A percentile compares a stretch with the other conserved stretches of the same genome.
phyloP scores from a whole-genome alignment of 169 alveolate species.

The Toxoplasma gondii region DNA sequence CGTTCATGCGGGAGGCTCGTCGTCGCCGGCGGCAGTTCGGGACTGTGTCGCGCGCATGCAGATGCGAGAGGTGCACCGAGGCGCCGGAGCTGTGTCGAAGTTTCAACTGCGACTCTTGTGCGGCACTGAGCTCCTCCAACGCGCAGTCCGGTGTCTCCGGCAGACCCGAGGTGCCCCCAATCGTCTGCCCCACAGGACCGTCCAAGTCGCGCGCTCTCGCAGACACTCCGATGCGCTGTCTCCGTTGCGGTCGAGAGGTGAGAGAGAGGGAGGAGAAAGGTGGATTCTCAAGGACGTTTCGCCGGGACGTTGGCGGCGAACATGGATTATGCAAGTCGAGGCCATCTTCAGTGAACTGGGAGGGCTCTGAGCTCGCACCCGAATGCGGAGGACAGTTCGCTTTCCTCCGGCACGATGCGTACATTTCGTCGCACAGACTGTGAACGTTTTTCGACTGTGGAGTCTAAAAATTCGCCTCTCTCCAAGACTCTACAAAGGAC shows the following conservation, averaged over 20 bases:
- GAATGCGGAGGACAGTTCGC: too few relatives aligned
- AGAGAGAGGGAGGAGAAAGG: not conserved
- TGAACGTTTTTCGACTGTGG: too few relatives aligned
- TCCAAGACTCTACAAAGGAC: too few relatives aligned
- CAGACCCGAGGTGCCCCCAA: not conserved
- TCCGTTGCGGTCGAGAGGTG: conserved; percentile 17
- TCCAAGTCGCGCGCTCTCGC: conserved; percentile 10
- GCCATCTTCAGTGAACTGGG: too few relatives aligned
- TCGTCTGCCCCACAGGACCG: conserved; percentile 32
- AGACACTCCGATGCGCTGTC: conserved; percentile 23
- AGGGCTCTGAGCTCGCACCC: too few relatives aligned
- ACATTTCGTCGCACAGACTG: too few relatives aligned
- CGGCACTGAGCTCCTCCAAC: not conserved
- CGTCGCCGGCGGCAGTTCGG: not conserved
- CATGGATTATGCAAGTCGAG: too few relatives aligned
- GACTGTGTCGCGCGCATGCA: not conserved
- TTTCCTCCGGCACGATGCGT: too few relatives aligned
- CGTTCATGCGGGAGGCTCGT: not conserved
- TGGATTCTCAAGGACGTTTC: too few relatives aligned
- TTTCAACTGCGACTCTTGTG: conserved; percentile 7
- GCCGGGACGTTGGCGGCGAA: too few relatives aligned
- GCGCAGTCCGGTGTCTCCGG: not conserved
- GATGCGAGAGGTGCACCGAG: not conserved
- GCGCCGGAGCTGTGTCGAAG: not conserved
- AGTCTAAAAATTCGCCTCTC: too few relatives aligned